Percentiles rank a stretch among this genome's conserved stretches.
Evolutionary conservation across 192 early-diverging fungal genomes (phyloP).

Genomic region (Coemansia sp.): DNA sequence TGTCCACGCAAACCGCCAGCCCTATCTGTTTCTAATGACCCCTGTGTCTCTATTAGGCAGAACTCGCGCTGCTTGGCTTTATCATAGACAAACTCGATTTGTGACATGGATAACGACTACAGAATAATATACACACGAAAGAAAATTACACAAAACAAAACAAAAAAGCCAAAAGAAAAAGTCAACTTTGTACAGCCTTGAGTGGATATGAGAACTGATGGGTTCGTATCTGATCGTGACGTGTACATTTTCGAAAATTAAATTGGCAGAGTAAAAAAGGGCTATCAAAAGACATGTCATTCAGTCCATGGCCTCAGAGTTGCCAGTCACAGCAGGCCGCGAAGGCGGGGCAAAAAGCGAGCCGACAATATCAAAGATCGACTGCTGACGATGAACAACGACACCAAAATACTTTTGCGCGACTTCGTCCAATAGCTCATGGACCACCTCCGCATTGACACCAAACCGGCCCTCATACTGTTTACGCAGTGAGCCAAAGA

Average conservation of each 20-base stretch:
- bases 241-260: background rate
- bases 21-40: constrained; percentile 46
- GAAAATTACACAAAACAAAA: background rate
- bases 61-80: constrained; percentile 37
- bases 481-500: constrained; percentile 31
- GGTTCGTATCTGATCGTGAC: background rate
- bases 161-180: background rate
- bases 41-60: constrained; percentile 50
- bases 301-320: constrained; percentile 46
- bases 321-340: constrained; percentile 24
- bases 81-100: constrained; percentile 37
- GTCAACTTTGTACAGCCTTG: background rate
- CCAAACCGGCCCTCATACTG: constrained; percentile 46
- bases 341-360: constrained; percentile 46
- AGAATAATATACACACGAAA: background rate
- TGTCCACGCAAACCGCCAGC: constrained; percentile 42
- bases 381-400: constrained; percentile 53
- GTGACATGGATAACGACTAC: constrained; percentile 31
- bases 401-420: constrained; percentile 57
- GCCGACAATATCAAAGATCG: constrained; percentile 52
- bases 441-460: constrained; percentile 25
- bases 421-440: constrained; percentile 38
- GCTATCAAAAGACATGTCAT: background rate
- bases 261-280: background rate
- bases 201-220: background rate